Evolutionary conservation across 129 eudicot genomes (phyloP), one percentile per base, ranked within the genome.

Genomic region (Flaveria robusta): DNA sequence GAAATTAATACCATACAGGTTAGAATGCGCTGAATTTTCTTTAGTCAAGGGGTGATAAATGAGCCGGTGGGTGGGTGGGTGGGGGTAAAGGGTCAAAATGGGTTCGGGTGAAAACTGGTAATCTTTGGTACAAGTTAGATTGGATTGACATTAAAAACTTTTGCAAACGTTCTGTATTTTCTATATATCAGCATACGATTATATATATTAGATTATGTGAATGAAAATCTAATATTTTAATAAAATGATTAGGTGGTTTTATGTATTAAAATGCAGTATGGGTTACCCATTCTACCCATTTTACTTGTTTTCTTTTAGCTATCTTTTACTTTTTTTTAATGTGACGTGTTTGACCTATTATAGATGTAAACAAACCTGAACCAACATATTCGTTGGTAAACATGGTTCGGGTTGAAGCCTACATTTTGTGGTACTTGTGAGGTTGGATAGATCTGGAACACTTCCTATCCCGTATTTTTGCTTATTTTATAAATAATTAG

Each of bases 1-100:
- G 99, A 95, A 86, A 95, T 95, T 77, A 95, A 95, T 72, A 95
- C 99, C 77, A 89, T 95, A 83, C 99, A 95, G 99, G 99, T 95
- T 70, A 50, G 49, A 54, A 54, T 77, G 68, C 76, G 9, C 66
- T 39, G 12, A 39, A 52, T 74, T 60, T 71, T 24, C 34, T 71
- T 45, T 34, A 14, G 8, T 51, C 55, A 41, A 74, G 58, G 4
- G 71, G 70, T 60, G 60, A 62, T 16, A 47, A 70, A 47, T 16
- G 24, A 31, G 74, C 43, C 20, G 11, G 22, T 27, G 5, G 41
- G 67, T 18, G n/a, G n/a, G n/a, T n/a, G 3, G 18, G 64, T 11
- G 23, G 31, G 13, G 66, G 37, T 59, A 12, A 43, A 20, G 58
- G 56, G 74, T 15, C 19, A 47, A 26, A 7, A 20, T 43, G 22